Percentiles rank a stretch among this genome's conserved stretches.
These are phyloP conservation scores for Aspergillus olivimuriae DNA, from an alignment of 495 filamentous ascomycete species.

Conservation along the genomic window DNA sequence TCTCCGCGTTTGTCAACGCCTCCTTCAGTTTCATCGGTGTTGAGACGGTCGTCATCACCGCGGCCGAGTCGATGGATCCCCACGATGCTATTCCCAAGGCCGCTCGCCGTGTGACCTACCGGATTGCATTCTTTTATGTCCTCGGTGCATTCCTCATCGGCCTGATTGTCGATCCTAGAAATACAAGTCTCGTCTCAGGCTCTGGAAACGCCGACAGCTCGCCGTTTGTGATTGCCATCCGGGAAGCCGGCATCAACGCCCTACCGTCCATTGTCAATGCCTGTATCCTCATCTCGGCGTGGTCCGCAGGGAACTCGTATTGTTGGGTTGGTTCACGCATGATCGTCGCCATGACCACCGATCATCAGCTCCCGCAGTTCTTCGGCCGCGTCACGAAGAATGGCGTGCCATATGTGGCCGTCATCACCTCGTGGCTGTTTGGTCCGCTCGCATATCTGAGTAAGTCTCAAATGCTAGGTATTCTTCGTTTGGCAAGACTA, in stretches of 20 bases:
- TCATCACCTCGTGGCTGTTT: constrained; percentile 27
- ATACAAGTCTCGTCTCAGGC: constrained; percentile 47
- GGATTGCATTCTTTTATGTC: constrained; percentile 77
- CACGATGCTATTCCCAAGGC: constrained; percentile 70
- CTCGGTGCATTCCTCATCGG: constrained; percentile 51
- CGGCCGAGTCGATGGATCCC: constrained; percentile 78
- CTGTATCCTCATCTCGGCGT: constrained; percentile 59
- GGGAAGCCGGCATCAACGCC: constrained; percentile 56
- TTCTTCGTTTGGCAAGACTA: no score
- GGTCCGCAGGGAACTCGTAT: constrained; percentile 59
- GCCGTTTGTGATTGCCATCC: constrained; percentile 54
- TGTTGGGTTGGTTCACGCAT: constrained; percentile 34
- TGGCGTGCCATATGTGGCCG: constrained; percentile 32
- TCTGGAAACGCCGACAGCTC: constrained; percentile 39
- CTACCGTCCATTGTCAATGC: constrained; percentile 74
- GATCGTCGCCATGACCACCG: constrained; percentile 32
- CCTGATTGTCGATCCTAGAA: constrained; percentile 42
- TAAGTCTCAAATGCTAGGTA: no score
- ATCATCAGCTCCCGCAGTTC: constrained; percentile 27
- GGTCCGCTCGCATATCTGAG: constrained; percentile 27
- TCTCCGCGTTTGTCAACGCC: constrained; percentile 41
- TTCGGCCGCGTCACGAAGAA: constrained; percentile 27
- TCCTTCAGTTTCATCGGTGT: constrained; percentile 51
- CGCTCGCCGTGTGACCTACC: constrained; percentile 77
- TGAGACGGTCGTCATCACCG: constrained; percentile 72